Base-by-base conservation (phyloP, 805 yeast genomes). In the Candida endomychidarum region DNA sequence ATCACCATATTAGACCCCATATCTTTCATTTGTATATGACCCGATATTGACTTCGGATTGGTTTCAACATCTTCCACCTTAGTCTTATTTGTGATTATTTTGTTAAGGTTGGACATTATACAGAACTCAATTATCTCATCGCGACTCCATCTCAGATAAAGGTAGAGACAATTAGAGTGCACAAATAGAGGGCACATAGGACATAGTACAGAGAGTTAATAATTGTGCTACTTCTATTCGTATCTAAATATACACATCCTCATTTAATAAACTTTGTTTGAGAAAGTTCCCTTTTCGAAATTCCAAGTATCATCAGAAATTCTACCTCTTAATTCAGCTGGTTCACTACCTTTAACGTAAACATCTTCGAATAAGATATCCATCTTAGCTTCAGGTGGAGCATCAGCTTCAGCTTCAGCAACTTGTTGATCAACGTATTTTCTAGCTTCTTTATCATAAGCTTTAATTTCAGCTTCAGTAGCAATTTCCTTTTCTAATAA, bases 401-500 rank as follows among this genome's bases (percentile, higher is more conserved):
- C 86, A 57, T 93, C 82, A 46, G 83, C 85, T 70, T 90, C 96
- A 54, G 99, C 98, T 61, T 80, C 82, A 62, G 85, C 89, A 50
- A 82, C 90, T 74, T 93, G 96, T 72, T 86, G 89, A 59, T 89
- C 97, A 53, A 93, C 97, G 65, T 81, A 86, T 58, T 86, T 81
- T 77, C 99, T 89, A 49, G 96, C 96, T 53, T 85, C 89, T 77
- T 93, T 93, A 75, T 93, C 99, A 64, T 88, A 85, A 46, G 86
- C 67, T 77, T 89, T 91, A 68, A 93, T 78, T 76, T 93, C 98
- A 44, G 83, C 95, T 77, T 91, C 99, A 46, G 95, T 76, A 48
- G 96, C 95, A 56, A 93, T 81, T 49, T 76, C 79, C 64, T 81
- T 76, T 54, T 89, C 96, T 58, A 90, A 65, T 52, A 93, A 74